phyloP scores from a whole-genome alignment of 768 basidiomycete species.

The Lentinula guzmanii region DNA sequence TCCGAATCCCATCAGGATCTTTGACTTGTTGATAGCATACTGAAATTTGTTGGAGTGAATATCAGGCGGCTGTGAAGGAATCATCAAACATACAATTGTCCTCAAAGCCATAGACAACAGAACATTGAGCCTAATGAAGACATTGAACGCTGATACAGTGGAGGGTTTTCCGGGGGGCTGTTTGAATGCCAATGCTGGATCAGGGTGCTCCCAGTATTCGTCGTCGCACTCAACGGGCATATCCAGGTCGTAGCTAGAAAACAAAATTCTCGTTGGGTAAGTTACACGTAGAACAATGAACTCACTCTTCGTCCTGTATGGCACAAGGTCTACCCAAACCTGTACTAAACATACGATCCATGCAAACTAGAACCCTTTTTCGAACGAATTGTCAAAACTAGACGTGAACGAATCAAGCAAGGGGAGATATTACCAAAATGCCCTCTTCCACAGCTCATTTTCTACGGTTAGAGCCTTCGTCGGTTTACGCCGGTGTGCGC shows the following conservation, averaged over 20 bases:
- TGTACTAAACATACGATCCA: slow-evolving; percentile 19
- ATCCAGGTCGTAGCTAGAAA: slow-evolving; percentile 41
- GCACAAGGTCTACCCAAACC: slow-evolving; percentile 50
- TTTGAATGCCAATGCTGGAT: slow-evolving; percentile 33
- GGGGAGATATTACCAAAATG: slow-evolving; percentile 7
- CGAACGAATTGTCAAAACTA: not conserved
- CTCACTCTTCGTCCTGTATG: slow-evolving; percentile 54
- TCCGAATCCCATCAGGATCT: slow-evolving; percentile 42
- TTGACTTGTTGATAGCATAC: slow-evolving; percentile 70
- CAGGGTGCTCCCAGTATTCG: slow-evolving; percentile 39
- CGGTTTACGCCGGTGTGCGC: slow-evolving; percentile 35
- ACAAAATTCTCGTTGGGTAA: not conserved
- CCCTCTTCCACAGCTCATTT: slow-evolving; percentile 12
- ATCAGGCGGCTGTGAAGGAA: slow-evolving; percentile 10
- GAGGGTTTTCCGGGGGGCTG: slow-evolving; percentile 42
- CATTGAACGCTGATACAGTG: slow-evolving; percentile 30
- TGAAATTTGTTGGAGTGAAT: slow-evolving; percentile 15
- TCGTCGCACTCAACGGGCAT: slow-evolving; percentile 45
- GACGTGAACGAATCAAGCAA: not conserved
- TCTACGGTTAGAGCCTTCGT: slow-evolving; percentile 12
- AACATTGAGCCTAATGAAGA: slow-evolving; percentile 35
- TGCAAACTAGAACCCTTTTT: slow-evolving; percentile 9
- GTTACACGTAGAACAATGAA: not conserved
- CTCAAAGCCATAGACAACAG: slow-evolving; percentile 41
- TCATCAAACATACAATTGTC: slow-evolving; percentile 26